These are phyloP conservation scores for Collybia sp. DNA, from an alignment of 768 basidiomycete genomes.

Conservation along the genomic window DNA sequence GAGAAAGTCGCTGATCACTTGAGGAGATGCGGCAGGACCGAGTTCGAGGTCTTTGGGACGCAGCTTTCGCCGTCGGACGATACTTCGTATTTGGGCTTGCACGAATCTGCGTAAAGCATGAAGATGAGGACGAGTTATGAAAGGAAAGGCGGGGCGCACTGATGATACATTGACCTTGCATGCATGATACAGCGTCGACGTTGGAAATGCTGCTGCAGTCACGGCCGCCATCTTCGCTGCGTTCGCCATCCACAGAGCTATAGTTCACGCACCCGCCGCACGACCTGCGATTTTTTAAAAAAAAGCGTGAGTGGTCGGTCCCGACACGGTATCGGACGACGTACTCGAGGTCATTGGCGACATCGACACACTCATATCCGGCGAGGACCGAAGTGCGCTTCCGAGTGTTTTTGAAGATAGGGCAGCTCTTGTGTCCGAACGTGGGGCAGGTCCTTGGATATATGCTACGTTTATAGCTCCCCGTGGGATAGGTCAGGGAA, in stretches of 20 bases:
- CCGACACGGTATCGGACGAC: conserved; percentile 3
- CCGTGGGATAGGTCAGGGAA: conserved; percentile 4
- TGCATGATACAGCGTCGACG: too few relatives aligned
- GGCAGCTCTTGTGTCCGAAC: conserved; percentile 17
- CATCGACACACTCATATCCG: conserved; percentile 18
- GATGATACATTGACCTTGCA: too few relatives aligned
- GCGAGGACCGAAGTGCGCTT: conserved; percentile 6
- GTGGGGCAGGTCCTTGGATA: conserved; percentile 13
- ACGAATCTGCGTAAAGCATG: conserved; percentile 9
- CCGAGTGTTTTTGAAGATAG: conserved; percentile 12
- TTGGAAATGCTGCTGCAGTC: too few relatives aligned
- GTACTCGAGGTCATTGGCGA: conserved; percentile 20
- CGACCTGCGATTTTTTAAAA: too few relatives aligned
- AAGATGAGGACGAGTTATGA: neutral
- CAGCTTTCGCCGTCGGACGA: conserved; percentile 12
- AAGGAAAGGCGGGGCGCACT: conserved; percentile 1
- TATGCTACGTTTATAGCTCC: neutral
- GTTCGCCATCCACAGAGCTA: neutral
- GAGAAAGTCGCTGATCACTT: too few relatives aligned
- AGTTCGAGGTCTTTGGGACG: conserved; percentile 1
- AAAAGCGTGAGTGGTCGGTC: too few relatives aligned
- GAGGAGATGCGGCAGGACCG: too few relatives aligned
- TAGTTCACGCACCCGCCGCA: conserved; percentile 22
- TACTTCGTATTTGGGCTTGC: conserved; percentile 12
- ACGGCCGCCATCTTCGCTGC: too few relatives aligned